Evolutionary conservation across 139 green algal genomes (phyloP), one percentile per base, ranked within the genome.

Genomic region (Auxenochlorella pyrenoidosa): DNA sequence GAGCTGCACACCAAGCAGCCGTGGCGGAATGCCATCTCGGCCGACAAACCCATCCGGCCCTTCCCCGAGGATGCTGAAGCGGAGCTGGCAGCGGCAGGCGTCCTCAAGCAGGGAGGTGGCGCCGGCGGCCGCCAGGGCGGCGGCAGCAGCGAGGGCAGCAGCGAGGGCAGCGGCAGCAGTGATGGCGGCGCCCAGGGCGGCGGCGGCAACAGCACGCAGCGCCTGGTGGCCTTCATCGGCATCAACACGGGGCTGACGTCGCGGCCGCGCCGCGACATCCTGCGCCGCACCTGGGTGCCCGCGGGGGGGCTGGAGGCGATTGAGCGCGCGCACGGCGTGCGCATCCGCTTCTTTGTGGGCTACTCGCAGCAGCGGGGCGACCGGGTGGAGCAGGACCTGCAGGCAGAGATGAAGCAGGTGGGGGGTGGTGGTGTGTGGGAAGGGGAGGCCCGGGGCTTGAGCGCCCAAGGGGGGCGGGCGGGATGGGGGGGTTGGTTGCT

Each of bases 1-100:
- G 92, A 94, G 86, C 85, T 94, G 88, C 89, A 94, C 86, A 94
- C 92, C 13, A 71, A 84, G 84, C 88, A 91, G 63, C 92, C 92
- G 38, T 94, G 92, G 92, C 88, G 83, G 34, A 87, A 87, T 38
- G 83, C 83, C 6, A 32, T 87, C 51, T 41, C 16, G 22, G 59
- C 28, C 36, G 38, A 30, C 30, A 82, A 82, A 54, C 83, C 83
- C 71, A 81, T 87, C 71, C 71, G 40, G 71, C 72, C 83, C 54
- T 87, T 87, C 71, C 71, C 83, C 0, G 41, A 72, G 34, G 71
- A 82, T 3, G 47, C 21, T 18, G 82, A 54, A n/a, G 82, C 66
- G 38, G 66, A 73, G 66, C 66, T 73, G 66, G 66, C 66, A 19
- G 66, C 66, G 66, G 66, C 66, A 19, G 66, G 66, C 66, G 41